Base-by-base conservation (phyloP, 331 rosid species). In the Phaseolus coccineus region DNA sequence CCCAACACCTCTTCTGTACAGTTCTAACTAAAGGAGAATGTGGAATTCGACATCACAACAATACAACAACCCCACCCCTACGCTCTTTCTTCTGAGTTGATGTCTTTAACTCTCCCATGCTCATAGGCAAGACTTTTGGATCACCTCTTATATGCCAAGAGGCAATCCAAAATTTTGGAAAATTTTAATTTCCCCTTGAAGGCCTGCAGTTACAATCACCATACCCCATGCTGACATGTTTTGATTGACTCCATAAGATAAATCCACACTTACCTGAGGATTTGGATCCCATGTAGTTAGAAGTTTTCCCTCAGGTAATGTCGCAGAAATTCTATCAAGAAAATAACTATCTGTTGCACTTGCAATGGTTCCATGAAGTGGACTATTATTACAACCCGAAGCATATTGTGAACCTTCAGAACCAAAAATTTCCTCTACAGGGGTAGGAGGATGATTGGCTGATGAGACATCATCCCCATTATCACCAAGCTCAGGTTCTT, bases 91-190 rank as follows among this genome's bases (percentile, higher is more conserved):
- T 61, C 11, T 56, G 71, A 46, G 79, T 46, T 76, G 72, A 75
- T 65, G 70, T 62, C 68, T 73, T 69, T 82, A 65, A 68, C 84
- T 67, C 84, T 52, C 61, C 42, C 61, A 28, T 30, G 62, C 78
- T 83, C 77, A 25, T 74, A 56, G 50, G 63, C 83, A 80, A 22
- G 66, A 61, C 27, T 39, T 64, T 75, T 79, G 48, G 12, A 37
- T 77, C 24, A 57, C 73, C 77, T 75, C 69, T 85, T 63, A 93
- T 66, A 89, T 82, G 73, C 91, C 86, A 80, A 93, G 84, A 7
- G 97, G 91, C 71, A 87, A 83, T 69, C 97, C 97, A 82, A 93
- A 93, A 84, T 93, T 93, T 75, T 89, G 97, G 82, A 88, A 93
- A 51, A 90, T 89, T 87, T 88, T 79, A 78, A 93, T 91, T 82